Evolutionary conservation across 306 rosid genomes (phyloP).

Genomic region (Sechiopsis laciniata): DNA sequence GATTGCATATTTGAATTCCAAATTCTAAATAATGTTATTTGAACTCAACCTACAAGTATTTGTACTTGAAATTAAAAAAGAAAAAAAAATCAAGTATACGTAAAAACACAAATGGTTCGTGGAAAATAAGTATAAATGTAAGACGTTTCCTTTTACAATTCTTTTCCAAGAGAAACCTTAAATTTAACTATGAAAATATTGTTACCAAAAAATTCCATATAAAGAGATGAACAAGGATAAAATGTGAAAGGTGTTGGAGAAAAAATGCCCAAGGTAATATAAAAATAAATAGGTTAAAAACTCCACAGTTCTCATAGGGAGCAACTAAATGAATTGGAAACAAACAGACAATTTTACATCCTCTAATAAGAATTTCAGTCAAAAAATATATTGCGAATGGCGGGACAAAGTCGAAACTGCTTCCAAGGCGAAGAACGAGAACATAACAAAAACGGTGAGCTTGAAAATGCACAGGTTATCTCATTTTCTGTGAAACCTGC

Average conservation of each 20-base stretch:
- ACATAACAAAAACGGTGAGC: neutral
- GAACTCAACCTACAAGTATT: too few species aligned
- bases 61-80: too few species aligned
- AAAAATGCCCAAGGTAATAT: neutral
- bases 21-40: too few species aligned
- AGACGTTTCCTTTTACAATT: too few species aligned
- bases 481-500: conserved; percentile 67
- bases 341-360: conserved; percentile 19
- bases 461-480: conserved; percentile 13
- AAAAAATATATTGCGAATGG: conserved; percentile 9
- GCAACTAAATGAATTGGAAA: conserved; percentile 17
- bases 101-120: too few species aligned
- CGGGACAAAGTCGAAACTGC: neutral
- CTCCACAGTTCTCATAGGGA: conserved; percentile 19
- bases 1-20: too few species aligned
- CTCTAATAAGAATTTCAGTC: neutral
- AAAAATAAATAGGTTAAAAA: conserved; percentile 5
- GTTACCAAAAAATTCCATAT: neutral
- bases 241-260: neutral
- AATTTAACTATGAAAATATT: too few species aligned
- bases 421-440: conserved; percentile 9
- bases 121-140: too few species aligned
- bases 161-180: too few species aligned
- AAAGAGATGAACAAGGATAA: neutral
- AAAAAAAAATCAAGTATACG: too few species aligned